Evolutionary conservation across 768 basidiomycete genomes (phyloP).

Genomic region (Leucosporidium scottii): DNA sequence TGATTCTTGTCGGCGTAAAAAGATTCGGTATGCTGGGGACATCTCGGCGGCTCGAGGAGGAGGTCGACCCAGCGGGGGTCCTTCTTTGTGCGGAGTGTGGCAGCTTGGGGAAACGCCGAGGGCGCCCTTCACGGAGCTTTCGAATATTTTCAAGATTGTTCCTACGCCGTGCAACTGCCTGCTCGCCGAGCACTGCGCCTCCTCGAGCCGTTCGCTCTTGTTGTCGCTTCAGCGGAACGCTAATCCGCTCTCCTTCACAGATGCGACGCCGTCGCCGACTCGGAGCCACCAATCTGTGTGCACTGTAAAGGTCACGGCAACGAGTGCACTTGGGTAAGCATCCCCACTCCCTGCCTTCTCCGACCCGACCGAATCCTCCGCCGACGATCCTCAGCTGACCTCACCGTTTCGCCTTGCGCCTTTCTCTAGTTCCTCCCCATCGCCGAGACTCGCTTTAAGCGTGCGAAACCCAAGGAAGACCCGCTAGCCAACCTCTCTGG

Average conservation of each 20-base stretch:
- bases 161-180: too few species aligned
- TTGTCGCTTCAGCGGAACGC: background rate
- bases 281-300: constrained; percentile 74
- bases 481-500: constrained; percentile 36
- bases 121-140: constrained; percentile 39
- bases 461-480: constrained; percentile 78
- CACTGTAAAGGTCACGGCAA: constrained; percentile 97
- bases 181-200: too few species aligned
- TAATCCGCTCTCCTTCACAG: constrained; percentile 40
- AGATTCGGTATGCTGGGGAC: constrained; percentile 58
- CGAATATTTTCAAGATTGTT: background rate
- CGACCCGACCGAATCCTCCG: too few species aligned
- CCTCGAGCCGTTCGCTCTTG: too few species aligned
- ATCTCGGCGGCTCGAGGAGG: background rate
- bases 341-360: background rate
- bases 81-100: constrained; percentile 11
- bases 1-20: constrained; percentile 80
- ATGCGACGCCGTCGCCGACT: constrained; percentile 77
- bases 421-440: constrained; percentile 71
- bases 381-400: background rate
- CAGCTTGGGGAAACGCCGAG: constrained; percentile 14
- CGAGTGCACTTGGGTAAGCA: constrained; percentile 70
- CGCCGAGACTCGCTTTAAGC: constrained; percentile 97
- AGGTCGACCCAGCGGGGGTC: background rate
- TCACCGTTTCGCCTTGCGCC: background rate